Conservation (phyloP, 2,329 filamentous ascomycete genomes). For the Phaeosphaeriaceae sp. region DNA sequence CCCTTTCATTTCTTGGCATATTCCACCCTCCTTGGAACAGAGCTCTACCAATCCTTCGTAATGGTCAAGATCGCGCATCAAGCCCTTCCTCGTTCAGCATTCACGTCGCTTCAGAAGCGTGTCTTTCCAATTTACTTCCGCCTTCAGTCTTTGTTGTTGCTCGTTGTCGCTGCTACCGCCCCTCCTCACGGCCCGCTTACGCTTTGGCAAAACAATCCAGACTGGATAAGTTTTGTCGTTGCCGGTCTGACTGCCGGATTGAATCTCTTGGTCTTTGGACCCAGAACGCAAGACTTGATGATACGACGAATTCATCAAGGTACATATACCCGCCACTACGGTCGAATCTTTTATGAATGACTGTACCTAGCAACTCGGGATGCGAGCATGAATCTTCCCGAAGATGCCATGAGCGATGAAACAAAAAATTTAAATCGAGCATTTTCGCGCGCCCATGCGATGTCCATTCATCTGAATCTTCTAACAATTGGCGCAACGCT, state of each 20-base stretch:
- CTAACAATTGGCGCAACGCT: constrained; percentile 43
- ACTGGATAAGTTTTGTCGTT: constrained; percentile 37
- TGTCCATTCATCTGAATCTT: constrained; percentile 54
- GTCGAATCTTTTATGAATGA: not conserved
- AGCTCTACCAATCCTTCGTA: constrained; percentile 51
- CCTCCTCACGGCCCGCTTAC: constrained; percentile 44
- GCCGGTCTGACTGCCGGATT: constrained; percentile 40
- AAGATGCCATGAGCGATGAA: constrained; percentile 13
- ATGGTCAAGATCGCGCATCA: constrained; percentile 50
- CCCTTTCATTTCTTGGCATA: constrained; percentile 50
- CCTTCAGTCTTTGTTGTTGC: constrained; percentile 44
- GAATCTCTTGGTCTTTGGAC: constrained; percentile 48
- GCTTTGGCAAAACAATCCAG: constrained; percentile 24
- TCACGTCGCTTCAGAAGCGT: constrained; percentile 49
- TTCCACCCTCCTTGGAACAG: constrained; percentile 49
- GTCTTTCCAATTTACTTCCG: constrained; percentile 52
- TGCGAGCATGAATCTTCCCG: constrained; percentile 4
- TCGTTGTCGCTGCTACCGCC: constrained; percentile 43
- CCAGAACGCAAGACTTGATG: constrained; percentile 42
- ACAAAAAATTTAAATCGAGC: constrained; percentile 37
- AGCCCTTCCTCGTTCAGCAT: constrained; percentile 45
- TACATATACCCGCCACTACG: constrained; percentile 8
- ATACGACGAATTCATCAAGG: constrained; percentile 43
- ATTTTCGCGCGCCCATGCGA: constrained; percentile 50
- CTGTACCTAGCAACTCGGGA: constrained; percentile 30